Percentiles rank a stretch among this genome's conserved stretches.
Conservation (phyloP, 345 rosid genomes). For the Eucalyptus sp. region DNA sequence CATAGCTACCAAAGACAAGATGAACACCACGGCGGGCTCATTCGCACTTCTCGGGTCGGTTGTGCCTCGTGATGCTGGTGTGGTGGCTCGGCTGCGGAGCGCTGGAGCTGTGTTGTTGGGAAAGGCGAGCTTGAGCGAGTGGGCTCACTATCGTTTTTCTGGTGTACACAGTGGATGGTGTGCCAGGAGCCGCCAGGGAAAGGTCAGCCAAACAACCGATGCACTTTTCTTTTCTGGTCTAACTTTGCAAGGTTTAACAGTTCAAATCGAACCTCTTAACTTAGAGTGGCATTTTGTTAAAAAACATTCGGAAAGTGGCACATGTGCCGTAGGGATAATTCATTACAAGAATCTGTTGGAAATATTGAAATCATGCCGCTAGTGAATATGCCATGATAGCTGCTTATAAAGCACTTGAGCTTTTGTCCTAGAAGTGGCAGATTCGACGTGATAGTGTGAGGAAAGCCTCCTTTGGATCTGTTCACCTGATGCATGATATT, state of each 20-base stretch:
- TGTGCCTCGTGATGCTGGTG: slow-evolving; percentile 53
- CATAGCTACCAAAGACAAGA: slow-evolving; percentile 47
- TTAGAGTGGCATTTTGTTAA: not conserved
- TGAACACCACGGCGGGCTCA: slow-evolving; percentile 74
- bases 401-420: not conserved
- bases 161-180: slow-evolving; percentile 27
- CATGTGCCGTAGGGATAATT: not conserved
- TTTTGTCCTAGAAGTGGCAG: not conserved
- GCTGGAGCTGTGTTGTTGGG: slow-evolving; percentile 67
- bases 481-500: not conserved
- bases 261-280: not conserved
- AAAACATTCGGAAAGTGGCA: not conserved
- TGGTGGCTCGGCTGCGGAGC: slow-evolving; percentile 37
- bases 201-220: slow-evolving; percentile 12
- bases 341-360: not conserved
- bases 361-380: not conserved
- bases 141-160: slow-evolving; percentile 31
- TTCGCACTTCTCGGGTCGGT: slow-evolving; percentile 50
- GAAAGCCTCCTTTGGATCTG: not conserved
- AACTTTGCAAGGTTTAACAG: not conserved
- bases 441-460: not conserved
- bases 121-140: slow-evolving; percentile 66
- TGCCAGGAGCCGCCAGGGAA: slow-evolving; percentile 57
- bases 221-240: not conserved
- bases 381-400: not conserved